Evolutionary conservation across 805 yeast genomes (phyloP), one percentile per base, ranked within the genome.

Genomic region (Saitoella complicata): DNA sequence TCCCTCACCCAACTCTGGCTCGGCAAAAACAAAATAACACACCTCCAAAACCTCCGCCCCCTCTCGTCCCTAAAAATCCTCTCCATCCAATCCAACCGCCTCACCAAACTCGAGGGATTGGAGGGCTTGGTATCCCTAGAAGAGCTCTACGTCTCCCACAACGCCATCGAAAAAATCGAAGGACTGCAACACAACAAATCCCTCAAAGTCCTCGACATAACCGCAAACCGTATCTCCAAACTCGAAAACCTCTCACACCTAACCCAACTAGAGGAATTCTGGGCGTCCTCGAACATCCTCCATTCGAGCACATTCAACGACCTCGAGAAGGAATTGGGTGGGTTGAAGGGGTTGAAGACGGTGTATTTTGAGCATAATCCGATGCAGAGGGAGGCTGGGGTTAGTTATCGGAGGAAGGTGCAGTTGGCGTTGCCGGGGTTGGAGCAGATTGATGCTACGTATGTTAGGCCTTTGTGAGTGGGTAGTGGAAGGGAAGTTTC

Each of bases 351-450:
- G 5, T 66, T 91, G 44, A 94, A 85, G 43, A 85, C 95, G 0
- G 94, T 91, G 5, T 91, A 91, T 58, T 76, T 91, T 51, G 98
- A 91, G 62, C 88, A 91, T 6, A 88, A 88, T 57, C 97, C 97
- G 3, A 59, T 91, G 12, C 95, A 91, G 55, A 52, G 63, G 31
- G 58, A 71, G 13, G 80, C 80, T 52, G 75, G 76, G n/a, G 77
- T 91, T 1, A 76, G 86, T 43, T 91, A 91, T 59, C 71, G 96
- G 55, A 75, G 91, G 56, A 91, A 91, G 59, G 58, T 91, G 40
- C 74, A 73, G 51, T 67, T 91, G 54, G 72, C 78, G 47, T 67
- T 88, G 48, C 76, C 80, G 0, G 71, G 78, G 7, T 63, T 91
- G 40, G 63, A 71, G 39, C 93, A 91, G 64, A 84, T 91, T 45